Evolutionary conservation across 2,329 filamentous ascomycete genomes (phyloP).

Genomic region (Cadophora sp.): DNA sequence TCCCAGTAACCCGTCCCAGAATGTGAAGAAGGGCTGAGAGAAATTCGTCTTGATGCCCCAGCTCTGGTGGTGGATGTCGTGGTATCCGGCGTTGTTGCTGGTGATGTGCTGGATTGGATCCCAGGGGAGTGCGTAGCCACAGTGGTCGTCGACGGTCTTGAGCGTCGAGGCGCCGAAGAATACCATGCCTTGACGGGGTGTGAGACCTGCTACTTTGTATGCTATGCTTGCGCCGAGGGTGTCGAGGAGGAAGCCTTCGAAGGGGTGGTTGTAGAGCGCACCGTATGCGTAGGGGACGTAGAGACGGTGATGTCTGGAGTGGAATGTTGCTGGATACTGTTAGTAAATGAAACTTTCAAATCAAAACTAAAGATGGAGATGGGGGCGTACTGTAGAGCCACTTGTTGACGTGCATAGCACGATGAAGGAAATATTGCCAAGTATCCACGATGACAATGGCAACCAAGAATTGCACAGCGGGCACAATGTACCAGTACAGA

Average conservation of each 20-base stretch:
- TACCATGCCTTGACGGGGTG: slow-evolving; percentile 82
- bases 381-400: slow-evolving; percentile 86
- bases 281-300: slow-evolving; percentile 98
- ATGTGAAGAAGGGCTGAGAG: slow-evolving; percentile 90
- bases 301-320: slow-evolving; percentile 93
- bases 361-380: not conserved
- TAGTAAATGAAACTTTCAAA: slow-evolving; percentile 18
- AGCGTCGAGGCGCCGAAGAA: slow-evolving; percentile 91
- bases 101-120: slow-evolving; percentile 92
- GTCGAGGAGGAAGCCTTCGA: slow-evolving; percentile 93
- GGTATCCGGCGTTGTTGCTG: slow-evolving; percentile 94
- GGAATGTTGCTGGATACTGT: slow-evolving; percentile 73
- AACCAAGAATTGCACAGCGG: slow-evolving; percentile 76
- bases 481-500: slow-evolving; percentile 82
- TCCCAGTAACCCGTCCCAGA: slow-evolving; percentile 85
- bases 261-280: slow-evolving; percentile 93
- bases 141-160: slow-evolving; percentile 98
- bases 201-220: slow-evolving; percentile 84
- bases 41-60: slow-evolving; percentile 99
- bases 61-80: slow-evolving; percentile 98
- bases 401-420: slow-evolving; percentile 95
- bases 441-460: slow-evolving; percentile 85
- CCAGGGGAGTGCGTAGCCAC: slow-evolving; percentile 94
- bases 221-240: slow-evolving; percentile 85
- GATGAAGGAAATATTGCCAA: slow-evolving; percentile 98